Base-by-base conservation (phyloP, 2,329 filamentous ascomycete species). In the Xylariaceae sp. region DNA sequence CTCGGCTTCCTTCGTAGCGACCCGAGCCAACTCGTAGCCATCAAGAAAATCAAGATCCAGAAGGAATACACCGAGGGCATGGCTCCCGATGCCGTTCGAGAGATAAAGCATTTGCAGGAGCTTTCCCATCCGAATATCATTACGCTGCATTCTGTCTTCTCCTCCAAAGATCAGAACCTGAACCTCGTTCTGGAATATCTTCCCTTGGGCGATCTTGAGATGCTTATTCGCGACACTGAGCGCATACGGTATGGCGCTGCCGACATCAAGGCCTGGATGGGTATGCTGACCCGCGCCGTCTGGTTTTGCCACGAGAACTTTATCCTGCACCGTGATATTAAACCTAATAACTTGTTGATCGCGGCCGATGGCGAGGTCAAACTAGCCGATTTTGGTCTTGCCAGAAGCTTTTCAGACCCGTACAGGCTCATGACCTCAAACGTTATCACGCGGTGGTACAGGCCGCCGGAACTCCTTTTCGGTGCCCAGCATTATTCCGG, bases 221-320 rank as follows among this genome's bases (percentile, higher is more conserved):
- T 92, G 80, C 82, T 99, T 55, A 95, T 96, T 70, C 89, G 89
- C 70, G 92, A 97, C 72, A 84, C 81, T 29, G 81, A 86, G 43
- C 76, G 77, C 50, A 86, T 96, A 44, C 83, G 85, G 51, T 97
- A 97, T 71, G 88, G 88, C 57, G 83, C 84, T 10, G 88, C 89
- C 16, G 94, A 99, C 71, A 91, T 97, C 71, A 99, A 99, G 71
- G 88, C 91, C 15, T 99, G 94, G 94, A 95, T 96, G 86, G 89
- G 88, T 59, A 97, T 97, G 94, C 80, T 97, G n/a, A 83, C 82
- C 26, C 85, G 92, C 40, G 94, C 88, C 22, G 84, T 97, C 26
- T 95, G 90, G 86, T 99, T 95, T 77, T 97, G 94, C 72, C 94
- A 99, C 72, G 89, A 92, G 68, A 95, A 94, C 70, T 92, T 87